Evolutionary conservation across 1,284 basidiomycete species (phyloP), one percentile per base, ranked within the genome.

Genomic region (Cutaneotrichosporon arboriforme): DNA sequence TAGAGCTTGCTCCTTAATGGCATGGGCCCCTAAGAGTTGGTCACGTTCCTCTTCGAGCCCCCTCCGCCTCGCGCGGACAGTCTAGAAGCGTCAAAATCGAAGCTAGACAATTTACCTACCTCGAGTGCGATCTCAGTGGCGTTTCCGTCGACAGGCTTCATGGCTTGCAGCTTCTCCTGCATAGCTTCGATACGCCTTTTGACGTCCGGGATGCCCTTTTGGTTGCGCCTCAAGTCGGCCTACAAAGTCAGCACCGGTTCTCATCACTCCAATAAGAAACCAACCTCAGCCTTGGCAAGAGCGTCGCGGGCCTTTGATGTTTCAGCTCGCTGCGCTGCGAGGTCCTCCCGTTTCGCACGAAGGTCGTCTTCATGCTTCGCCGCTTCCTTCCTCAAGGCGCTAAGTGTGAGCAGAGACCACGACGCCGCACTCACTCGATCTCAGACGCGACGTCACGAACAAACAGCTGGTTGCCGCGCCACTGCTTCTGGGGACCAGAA

Each of bases 401-500:
- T 31, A 7, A 31, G 14, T 13, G 43, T 45, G n/a, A n/a, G n/a
- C n/a, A 45, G 43, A 33, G 5, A 3, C 26, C 15, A 17, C 17
- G 4, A 9, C 10, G 10, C 17, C 18, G 18, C 4, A 59, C 65
- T 45, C 26, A 72, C 70, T 58, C 46, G 22, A 70, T 61, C 13
- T 66, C 67, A 8, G 57, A 49, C 14, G 57, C 55, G 3, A 62
- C 37, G 49, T 73, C 67, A 18, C 41, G 57, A 8, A 61, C 55
- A 43, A 70, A 65, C 14, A 70, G 51, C 8, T 48, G 36, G 17
- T 49, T 52, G 7, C 60, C 62, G 12, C 43, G 50, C 60, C 62
- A 68, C 4, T 31, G 20, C 5, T 18, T 14, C n/a, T 54, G 36
- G 2, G 66, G 66, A 12, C 56, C 61, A 4, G 64, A 62, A 5